Base-by-base conservation (phyloP, 2,329 filamentous ascomycete species). In the Cladophialophora exuberans region DNA sequence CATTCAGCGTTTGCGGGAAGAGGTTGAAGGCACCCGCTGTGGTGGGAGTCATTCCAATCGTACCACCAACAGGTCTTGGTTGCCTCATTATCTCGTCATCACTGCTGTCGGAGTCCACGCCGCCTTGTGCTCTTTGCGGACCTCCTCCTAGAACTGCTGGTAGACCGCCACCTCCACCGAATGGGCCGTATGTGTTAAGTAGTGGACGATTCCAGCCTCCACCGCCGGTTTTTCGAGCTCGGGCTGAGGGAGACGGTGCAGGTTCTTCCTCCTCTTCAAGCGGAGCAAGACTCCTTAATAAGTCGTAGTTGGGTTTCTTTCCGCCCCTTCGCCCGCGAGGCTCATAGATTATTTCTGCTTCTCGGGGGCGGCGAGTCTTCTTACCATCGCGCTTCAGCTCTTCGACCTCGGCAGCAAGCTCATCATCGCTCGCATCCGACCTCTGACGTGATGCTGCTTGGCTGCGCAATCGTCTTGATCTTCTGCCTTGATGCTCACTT, bases 81-180 rank as follows among this genome's bases (percentile, higher is more conserved):
- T 87, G 83, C 61, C 86, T 84, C 61, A 82, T 79, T 72, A 84
- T 84, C 67, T 99, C 94, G 63, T 99, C 94, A 65, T 99, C 94
- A 69, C 94, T 99, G 71, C 91, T 97, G 69, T 99, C 94, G 4
- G 93, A 96, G 66, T 97, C 94, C 6, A 86, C 88, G 49, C 88
- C 89, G 23, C 87, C 91, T 57, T 84, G 83, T 18, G 88, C 88
- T 52, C 86, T 88, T 77, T 67, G 67, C 15, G 69, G 68, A 4
- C 88, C 86, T 1, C 89, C 90, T 57, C 79, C 85, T 52, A 93
- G 81, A 10, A 94, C 78, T 13, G 90, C 83, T 26, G 85, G 81
- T 36, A 81, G 81, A 30, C 89, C 89, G 38, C 86, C 85, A 41
- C 88, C 89, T 36, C 94, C 91, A 55, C 91, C 94, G 71, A 99